Conservation (phyloP, 768 basidiomycete species). For the Phylloporus rhodoxanthus region DNA sequence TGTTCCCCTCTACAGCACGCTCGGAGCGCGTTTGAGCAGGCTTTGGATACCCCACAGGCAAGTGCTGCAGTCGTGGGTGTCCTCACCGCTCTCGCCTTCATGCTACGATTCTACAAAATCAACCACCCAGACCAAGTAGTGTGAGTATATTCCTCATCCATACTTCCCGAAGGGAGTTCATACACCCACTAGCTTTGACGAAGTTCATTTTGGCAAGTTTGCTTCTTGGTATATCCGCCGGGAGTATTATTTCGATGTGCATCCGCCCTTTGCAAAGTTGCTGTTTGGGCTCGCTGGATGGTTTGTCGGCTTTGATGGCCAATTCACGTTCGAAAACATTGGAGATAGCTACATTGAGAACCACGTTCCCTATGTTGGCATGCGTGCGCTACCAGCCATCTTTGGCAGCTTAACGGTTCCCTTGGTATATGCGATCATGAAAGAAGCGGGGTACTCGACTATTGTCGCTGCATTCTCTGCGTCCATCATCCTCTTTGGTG, state of each 20-base stretch:
- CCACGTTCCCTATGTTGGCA: slow-evolving; percentile 90
- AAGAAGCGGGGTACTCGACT: slow-evolving; percentile 94
- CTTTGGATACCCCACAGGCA: slow-evolving; percentile 57
- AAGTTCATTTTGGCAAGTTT: slow-evolving; percentile 98
- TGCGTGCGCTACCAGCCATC: slow-evolving; percentile 89
- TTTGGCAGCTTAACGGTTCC: slow-evolving; percentile 88
- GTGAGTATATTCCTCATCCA: slow-evolving; percentile 41
- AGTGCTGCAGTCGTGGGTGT: slow-evolving; percentile 57
- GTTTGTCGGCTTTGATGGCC: slow-evolving; percentile 94
- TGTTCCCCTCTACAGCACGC: slow-evolving; percentile 38
- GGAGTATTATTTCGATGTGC: slow-evolving; percentile 99
- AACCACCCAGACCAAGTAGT: slow-evolving; percentile 93
- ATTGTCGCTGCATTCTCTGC: slow-evolving; percentile 89
- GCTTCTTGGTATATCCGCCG: slow-evolving; percentile 88
- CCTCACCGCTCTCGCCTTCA: slow-evolving; percentile 73
- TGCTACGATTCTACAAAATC: slow-evolving; percentile 88
- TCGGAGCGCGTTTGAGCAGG: slow-evolving; percentile 54
- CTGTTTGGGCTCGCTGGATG: slow-evolving; percentile 91
- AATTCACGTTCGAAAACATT: slow-evolving; percentile 91
- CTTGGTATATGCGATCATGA: slow-evolving; percentile 93
- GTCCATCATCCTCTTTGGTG: slow-evolving; percentile 79
- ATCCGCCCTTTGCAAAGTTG: slow-evolving; percentile 95
- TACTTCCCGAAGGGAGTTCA: slow-evolving; percentile 2
- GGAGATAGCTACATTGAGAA: slow-evolving; percentile 85
- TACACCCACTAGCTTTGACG: slow-evolving; percentile 67